Percentiles rank a stretch among this genome's conserved stretches.
Evolutionary conservation across 2,329 filamentous ascomycete species (phyloP).

Genomic region (Phyllosticta ampelicida): DNA sequence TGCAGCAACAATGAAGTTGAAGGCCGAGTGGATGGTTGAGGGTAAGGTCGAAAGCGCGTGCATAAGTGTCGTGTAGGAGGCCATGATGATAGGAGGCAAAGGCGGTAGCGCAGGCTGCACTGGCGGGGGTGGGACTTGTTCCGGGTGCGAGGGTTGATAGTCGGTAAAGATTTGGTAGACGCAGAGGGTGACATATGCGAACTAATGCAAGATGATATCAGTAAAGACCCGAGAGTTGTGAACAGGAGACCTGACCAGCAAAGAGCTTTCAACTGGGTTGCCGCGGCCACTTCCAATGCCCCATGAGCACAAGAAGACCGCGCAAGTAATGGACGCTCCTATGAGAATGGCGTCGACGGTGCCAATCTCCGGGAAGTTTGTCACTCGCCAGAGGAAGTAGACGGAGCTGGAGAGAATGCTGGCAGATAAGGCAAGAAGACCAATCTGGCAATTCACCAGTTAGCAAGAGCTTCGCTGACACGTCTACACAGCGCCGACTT

Average conservation of each 20-base stretch:
- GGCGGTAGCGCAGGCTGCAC: constrained; percentile 83
- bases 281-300: constrained; percentile 89
- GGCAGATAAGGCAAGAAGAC: constrained; percentile 75
- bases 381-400: constrained; percentile 93
- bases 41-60: constrained; percentile 77
- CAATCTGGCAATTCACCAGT: constrained; percentile 51
- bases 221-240: not conserved
- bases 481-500: constrained; percentile 28
- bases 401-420: constrained; percentile 87
- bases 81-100: constrained; percentile 96
- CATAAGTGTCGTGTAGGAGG: constrained; percentile 84
- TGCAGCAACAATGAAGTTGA: constrained; percentile 80
- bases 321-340: constrained; percentile 83
- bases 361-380: constrained; percentile 84
- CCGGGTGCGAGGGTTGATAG: constrained; percentile 67
- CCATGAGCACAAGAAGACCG: constrained; percentile 84
- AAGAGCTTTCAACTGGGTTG: constrained; percentile 87
- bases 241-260: constrained; percentile 43
- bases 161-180: constrained; percentile 99
- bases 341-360: constrained; percentile 90
- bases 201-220: constrained; percentile 32
- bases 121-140: constrained; percentile 41
- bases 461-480: not conserved
- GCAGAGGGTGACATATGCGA: constrained; percentile 96
- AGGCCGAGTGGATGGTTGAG: constrained; percentile 67